Evolutionary conservation across 768 basidiomycete species (phyloP), one percentile per base, ranked within the genome.

Genomic region (Suillus plorans): DNA sequence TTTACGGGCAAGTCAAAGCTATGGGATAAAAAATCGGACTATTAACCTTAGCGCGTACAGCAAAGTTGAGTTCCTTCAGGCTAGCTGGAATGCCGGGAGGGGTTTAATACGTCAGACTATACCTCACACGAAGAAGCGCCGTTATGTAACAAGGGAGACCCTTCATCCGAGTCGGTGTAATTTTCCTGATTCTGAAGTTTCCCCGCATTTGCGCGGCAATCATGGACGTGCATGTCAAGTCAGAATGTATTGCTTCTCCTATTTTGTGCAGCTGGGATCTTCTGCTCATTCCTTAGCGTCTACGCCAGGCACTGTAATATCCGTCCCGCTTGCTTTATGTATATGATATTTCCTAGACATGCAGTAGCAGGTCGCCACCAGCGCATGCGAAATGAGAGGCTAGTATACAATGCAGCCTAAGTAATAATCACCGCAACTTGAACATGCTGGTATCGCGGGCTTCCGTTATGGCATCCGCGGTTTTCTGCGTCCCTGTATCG

Each of bases 161-260:
- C 37, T 55, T 55, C 52, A 28, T 18, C 52, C 52, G 52, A 31
- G 20, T 20, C 41, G 18, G 25, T 42, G 58, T 37, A 31, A 62
- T 20, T 37, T 61, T 10, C 18, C 25, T 60, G 25, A n/a, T 42
- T 39, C 45, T 41, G 14, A 39, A 5, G 61, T 66, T 69, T 64
- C 69, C 70, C 66, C 70, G 64, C 70, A 68, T 59, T 49, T 64
- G 63, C 66, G 69, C 64, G 65, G 65, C 67, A 65, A 41, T 37
- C 45, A 50, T 45, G 56, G 44, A 60, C 61, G 9, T 25, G 39
- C 13, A 41, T 28, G 39, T 58, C 57, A 58, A 25, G 58, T 58
- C 37, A 25, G 9, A 25, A 39, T 8, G 25, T 5, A 18, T 22
- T 10, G 22, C 37, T 41, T 16, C 22, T 41, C 58, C 25, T 41